A percentile compares a stretch with the other conserved stretches of the same genome.
Conservation (phyloP, 2,329 filamentous ascomycete genomes). For the Aspergillus fijiensis region DNA sequence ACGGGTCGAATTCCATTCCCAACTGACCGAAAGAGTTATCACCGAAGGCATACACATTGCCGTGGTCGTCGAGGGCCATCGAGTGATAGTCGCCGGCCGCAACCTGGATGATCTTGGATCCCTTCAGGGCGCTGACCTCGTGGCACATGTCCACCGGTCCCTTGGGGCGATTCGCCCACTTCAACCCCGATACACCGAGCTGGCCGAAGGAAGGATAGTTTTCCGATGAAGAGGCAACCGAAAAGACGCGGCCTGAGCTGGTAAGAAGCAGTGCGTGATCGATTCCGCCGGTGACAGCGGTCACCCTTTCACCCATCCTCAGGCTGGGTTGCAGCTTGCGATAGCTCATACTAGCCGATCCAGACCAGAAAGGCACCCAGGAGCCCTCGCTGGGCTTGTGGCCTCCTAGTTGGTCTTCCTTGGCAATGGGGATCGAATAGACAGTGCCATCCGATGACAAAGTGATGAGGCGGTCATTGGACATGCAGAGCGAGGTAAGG, state of each 20-base stretch:
- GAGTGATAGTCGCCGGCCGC: slow-evolving; percentile 88
- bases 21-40: slow-evolving; percentile 92
- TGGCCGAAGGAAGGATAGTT: slow-evolving; percentile 81
- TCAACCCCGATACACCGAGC: slow-evolving; percentile 79
- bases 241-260: slow-evolving; percentile 80
- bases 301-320: slow-evolving; percentile 68
- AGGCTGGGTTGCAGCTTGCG: slow-evolving; percentile 69
- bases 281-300: slow-evolving; percentile 71
- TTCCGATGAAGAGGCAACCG: slow-evolving; percentile 76
- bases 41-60: slow-evolving; percentile 81
- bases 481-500: slow-evolving; percentile 72
- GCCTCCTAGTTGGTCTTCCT: slow-evolving; percentile 66
- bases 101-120: slow-evolving; percentile 69
- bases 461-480: slow-evolving; percentile 78
- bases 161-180: slow-evolving; percentile 72
- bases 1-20: slow-evolving; percentile 69
- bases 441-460: slow-evolving; percentile 72
- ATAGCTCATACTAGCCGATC: slow-evolving; percentile 63
- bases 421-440: slow-evolving; percentile 79
- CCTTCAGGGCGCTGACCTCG: slow-evolving; percentile 70
- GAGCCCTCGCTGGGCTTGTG: slow-evolving; percentile 63
- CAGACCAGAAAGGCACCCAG: slow-evolving; percentile 75
- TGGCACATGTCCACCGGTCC: slow-evolving; percentile 81
- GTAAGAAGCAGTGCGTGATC: slow-evolving; percentile 88
- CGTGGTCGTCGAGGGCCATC: slow-evolving; percentile 70